These are phyloP conservation scores for Dacryopinax spathularia DNA, from an alignment of 768 basidiomycete genomes.

Conservation along the genomic window DNA sequence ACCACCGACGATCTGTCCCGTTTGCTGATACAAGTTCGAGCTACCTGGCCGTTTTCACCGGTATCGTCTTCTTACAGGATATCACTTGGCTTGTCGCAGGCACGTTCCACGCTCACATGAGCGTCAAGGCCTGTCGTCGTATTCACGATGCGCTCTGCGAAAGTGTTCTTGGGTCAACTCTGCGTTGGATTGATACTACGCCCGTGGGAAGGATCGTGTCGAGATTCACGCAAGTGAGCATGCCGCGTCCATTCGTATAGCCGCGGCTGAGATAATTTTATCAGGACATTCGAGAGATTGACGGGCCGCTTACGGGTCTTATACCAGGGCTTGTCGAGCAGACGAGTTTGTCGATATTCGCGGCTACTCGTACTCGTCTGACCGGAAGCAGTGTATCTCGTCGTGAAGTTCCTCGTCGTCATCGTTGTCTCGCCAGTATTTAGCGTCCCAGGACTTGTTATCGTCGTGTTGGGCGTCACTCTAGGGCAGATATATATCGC, in stretches of 20 bases:
- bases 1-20: background rate
- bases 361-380: too few relatives aligned
- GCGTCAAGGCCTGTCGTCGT: background rate
- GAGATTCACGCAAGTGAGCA: constrained; percentile 46
- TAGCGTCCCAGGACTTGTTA: constrained; percentile 31
- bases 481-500: constrained; percentile 40
- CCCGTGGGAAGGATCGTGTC: constrained; percentile 46
- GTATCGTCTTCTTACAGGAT: background rate
- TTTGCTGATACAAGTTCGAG: background rate
- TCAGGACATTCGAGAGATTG: background rate
- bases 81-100: background rate
- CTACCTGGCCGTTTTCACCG: background rate
- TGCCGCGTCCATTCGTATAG: too few relatives aligned
- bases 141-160: background rate
- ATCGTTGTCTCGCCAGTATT: constrained; percentile 35
- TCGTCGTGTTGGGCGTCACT: constrained; percentile 32
- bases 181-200: constrained; percentile 37
- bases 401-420: constrained; percentile 33
- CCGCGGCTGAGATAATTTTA: background rate
- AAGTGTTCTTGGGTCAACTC: constrained; percentile 1
- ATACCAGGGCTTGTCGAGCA: too few relatives aligned
- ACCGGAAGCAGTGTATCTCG: too few relatives aligned
- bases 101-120: background rate
- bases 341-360: too few relatives aligned
- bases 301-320: too few relatives aligned